Evolutionary conservation across 306 rosid species (phyloP).

Genomic region (Arachis stenosperma): DNA sequence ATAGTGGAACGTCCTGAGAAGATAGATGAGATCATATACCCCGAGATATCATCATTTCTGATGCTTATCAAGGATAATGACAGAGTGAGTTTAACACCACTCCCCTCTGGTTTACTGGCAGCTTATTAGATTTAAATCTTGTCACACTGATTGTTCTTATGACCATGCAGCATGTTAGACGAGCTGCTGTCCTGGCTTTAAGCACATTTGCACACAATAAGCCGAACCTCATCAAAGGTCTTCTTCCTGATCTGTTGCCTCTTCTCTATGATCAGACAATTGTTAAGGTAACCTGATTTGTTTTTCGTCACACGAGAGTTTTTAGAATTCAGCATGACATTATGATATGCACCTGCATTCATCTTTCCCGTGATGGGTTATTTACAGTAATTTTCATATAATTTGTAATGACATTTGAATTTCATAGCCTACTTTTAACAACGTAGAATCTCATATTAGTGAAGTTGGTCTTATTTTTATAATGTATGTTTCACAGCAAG

Average conservation of each 20-base stretch:
- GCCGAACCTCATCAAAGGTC: constrained; percentile 93
- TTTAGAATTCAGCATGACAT: not conserved
- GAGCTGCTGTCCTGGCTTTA: constrained; percentile 98
- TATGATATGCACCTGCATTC: not conserved
- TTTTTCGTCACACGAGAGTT: constrained; percentile 6
- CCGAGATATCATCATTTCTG: constrained; percentile 90
- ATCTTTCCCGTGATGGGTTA: not conserved
- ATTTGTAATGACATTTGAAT: constrained; percentile 14
- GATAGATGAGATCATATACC: constrained; percentile 92
- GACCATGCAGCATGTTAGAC: constrained; percentile 89
- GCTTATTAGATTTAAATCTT: constrained; percentile 41
- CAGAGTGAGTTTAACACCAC: constrained; percentile 59
- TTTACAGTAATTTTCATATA: constrained; percentile 12
- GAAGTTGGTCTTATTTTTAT: constrained; percentile 36
- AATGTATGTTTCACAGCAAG: constrained; percentile 71
- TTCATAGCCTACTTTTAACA: constrained; percentile 7
- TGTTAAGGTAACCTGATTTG: constrained; percentile 69
- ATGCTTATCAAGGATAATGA: constrained; percentile 97
- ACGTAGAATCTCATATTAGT: not conserved
- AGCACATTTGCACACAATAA: constrained; percentile 99
- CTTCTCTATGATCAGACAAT: constrained; percentile 98
- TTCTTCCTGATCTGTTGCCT: constrained; percentile 92
- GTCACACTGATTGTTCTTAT: constrained; percentile 37
- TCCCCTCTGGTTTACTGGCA: constrained; percentile 17
- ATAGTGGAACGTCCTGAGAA: constrained; percentile 97